Evolutionary conservation across 208 protist species (phyloP).

Genomic region (Herpetomonas samuelpessoai): DNA sequence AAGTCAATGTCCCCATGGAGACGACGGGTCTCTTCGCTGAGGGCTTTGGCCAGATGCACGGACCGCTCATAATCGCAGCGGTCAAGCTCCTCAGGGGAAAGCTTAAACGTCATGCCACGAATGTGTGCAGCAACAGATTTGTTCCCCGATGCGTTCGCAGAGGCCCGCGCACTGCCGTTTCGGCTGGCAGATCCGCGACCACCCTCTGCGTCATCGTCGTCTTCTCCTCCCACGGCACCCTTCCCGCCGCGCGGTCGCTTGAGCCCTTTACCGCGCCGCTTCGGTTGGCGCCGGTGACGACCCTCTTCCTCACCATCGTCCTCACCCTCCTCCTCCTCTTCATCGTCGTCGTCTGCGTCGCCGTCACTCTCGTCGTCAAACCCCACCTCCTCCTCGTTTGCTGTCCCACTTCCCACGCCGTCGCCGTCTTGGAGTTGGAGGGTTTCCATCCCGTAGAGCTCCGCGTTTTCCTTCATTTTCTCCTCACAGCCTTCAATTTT

Average conservation of each 20-base stretch:
- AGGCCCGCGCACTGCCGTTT: constrained; percentile 9
- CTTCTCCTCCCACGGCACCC: constrained; percentile 5
- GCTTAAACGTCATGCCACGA: constrained; percentile 49
- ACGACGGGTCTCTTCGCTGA: constrained; percentile 83
- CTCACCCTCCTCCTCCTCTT: constrained; percentile 8
- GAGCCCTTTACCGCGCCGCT: neutral
- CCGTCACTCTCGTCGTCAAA: neutral
- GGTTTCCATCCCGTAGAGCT: constrained; percentile 86
- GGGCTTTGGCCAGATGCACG: constrained; percentile 82
- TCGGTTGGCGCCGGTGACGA: neutral
- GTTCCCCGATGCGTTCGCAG: neutral
- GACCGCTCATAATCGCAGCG: constrained; percentile 80
- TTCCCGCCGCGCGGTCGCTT: constrained; percentile 1
- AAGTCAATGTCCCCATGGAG: constrained; percentile 91
- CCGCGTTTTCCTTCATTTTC: constrained; percentile 81
- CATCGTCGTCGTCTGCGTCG: neutral
- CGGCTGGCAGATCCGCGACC: neutral
- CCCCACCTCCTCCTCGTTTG: constrained; percentile 14
- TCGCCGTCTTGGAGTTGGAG: constrained; percentile 39
- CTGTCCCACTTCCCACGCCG: constrained; percentile 22
- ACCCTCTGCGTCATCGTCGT: neutral
- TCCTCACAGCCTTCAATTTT: constrained; percentile 87
- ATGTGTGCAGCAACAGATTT: constrained; percentile 26
- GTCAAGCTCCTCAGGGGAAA: constrained; percentile 69
- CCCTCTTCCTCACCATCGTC: neutral